Percentiles rank a stretch among this genome's conserved stretches.
Evolutionary conservation across 768 basidiomycete genomes (phyloP).

Genomic region (Lepiota brunneoincarnata): DNA sequence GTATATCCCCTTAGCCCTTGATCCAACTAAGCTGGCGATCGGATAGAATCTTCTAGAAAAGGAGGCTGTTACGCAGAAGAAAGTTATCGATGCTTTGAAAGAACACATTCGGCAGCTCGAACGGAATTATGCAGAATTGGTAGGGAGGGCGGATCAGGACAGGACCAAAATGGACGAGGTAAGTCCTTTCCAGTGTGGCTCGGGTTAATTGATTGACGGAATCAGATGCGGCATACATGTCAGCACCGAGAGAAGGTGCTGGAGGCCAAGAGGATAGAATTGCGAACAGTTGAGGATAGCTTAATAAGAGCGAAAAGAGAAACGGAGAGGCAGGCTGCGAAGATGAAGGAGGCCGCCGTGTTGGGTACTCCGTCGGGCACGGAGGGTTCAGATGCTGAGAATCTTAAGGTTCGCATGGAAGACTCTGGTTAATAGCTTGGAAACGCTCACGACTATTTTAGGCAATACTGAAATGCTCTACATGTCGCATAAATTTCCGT

Average conservation of each 20-base stretch:
- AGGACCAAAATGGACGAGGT: constrained; percentile 39
- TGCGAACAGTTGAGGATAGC: constrained; percentile 47
- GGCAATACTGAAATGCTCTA: constrained; percentile 86
- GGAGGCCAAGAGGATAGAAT: constrained; percentile 31
- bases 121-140: constrained; percentile 28
- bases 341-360: not conserved
- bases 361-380: not conserved
- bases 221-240: constrained; percentile 17
- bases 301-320: constrained; percentile 43
- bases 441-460: constrained; percentile 24
- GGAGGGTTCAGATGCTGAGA: constrained; percentile 7
- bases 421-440: too few relatives aligned
- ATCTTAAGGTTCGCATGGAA: constrained; percentile 2
- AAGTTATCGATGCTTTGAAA: constrained; percentile 23
- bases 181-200: constrained; percentile 9
- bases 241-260: constrained; percentile 33
- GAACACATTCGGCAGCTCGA: constrained; percentile 27
- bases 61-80: constrained; percentile 34
- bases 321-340: not conserved
- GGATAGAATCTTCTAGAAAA: constrained; percentile 35
- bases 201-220: not conserved
- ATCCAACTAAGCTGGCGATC: not conserved
- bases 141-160: constrained; percentile 34
- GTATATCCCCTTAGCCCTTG: not conserved
- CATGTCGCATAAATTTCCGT: constrained; percentile 77